Evolutionary conservation across 1,284 basidiomycete genomes (phyloP), one percentile per base, ranked within the genome.

Genomic region (Pseudozyma pruni): DNA sequence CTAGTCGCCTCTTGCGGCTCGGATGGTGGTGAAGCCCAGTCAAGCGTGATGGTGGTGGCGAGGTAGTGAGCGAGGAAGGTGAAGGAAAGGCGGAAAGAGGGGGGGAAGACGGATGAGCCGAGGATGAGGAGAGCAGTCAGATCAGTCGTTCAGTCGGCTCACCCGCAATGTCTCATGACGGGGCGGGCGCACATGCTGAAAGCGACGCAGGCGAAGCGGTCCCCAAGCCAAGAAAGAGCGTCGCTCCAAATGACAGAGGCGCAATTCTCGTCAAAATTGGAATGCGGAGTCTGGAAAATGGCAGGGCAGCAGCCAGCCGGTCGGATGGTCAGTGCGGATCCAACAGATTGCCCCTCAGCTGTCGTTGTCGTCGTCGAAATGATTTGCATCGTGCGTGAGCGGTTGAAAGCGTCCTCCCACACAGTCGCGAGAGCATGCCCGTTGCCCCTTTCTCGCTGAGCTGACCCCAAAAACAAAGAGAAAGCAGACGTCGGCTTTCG

Each of bases 301-400:
- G 29, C 27, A n/a, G n/a, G n/a, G n/a, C n/a, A n/a, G n/a, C n/a
- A n/a, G n/a, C n/a, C n/a, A n/a, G n/a, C n/a, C n/a, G n/a, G n/a
- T n/a, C n/a, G n/a, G n/a, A 9, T 13, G 55, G 55, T 50, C 55
- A 51, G 43, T 58, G 55, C 55, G 56, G 49, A 22, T 14, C 13
- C 23, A 43, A 41, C 19, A 14, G n/a, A 23, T n/a, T n/a, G n/a
- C n/a, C n/a, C n/a, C n/a, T 29, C 7, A 29, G 27, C 7, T 7
- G 27, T 6, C 27, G 27, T 11, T 29, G 27, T 11, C 27, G 27
- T 11, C 27, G 27, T 29, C 27, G 27, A 32, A 31, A 55, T 37
- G 54, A 57, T 57, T 43, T 57, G 37, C 53, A 25, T 43, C 11
- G 38, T 56, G 53, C 53, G 53, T 55, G 41, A 19, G 25, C 23